Evolutionary conservation across 2,329 filamentous ascomycete species (phyloP).

Genomic region (Calonectria naviculata): DNA sequence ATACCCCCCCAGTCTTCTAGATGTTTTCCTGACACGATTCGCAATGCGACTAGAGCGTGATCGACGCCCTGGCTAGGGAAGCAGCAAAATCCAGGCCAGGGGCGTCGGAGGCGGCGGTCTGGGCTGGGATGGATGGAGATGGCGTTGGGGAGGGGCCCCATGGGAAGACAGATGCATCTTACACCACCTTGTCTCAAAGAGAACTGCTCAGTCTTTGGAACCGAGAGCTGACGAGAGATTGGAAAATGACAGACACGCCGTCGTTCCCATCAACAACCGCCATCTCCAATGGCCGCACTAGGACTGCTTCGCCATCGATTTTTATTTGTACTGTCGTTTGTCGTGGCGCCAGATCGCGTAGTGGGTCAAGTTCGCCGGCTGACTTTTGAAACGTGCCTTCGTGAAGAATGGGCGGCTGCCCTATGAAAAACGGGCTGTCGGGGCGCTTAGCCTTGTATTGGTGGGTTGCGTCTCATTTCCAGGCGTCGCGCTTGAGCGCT

Average conservation of each 20-base stretch:
- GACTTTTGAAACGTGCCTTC: slow-evolving; percentile 21
- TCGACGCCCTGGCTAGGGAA: slow-evolving; percentile 7
- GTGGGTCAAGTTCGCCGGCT: slow-evolving; percentile 11
- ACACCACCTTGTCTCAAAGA: neutral
- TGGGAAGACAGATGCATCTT: neutral
- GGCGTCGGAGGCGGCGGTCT: slow-evolving; percentile 7
- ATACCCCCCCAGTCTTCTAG: neutral
- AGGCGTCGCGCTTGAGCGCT: neutral
- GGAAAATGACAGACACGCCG: neutral
- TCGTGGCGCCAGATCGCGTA: neutral
- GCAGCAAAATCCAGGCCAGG: slow-evolving; percentile 4
- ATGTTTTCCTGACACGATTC: neutral
- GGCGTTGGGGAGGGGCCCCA: neutral
- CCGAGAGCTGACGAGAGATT: slow-evolving; percentile 5
- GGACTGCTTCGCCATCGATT: neutral
- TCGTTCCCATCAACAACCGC: neutral
- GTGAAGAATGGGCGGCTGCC: neutral
- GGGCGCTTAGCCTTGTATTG: neutral
- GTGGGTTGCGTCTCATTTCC: neutral
- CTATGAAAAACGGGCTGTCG: neutral
- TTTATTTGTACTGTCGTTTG: neutral
- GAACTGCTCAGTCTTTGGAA: neutral
- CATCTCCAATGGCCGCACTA: neutral
- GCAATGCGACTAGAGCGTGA: slow-evolving; percentile 1
- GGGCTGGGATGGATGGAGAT: slow-evolving; percentile 16